phyloP scores from a whole-genome alignment of 2,329 filamentous ascomycete species.

The Chaetomiaceae sp. region DNA sequence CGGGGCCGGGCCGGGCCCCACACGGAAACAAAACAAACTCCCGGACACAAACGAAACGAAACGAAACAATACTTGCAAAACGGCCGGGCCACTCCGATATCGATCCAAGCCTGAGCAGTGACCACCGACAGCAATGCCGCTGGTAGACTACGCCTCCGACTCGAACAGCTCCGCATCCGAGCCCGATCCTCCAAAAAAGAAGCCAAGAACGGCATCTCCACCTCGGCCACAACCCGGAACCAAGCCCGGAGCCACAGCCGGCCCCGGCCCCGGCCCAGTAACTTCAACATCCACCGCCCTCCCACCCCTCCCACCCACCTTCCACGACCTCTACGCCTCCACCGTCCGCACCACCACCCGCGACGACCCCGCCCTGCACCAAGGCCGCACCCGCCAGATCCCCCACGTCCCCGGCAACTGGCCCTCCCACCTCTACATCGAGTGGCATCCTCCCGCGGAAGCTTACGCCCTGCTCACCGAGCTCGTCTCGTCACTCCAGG shows the following conservation, averaged over 20 bases:
- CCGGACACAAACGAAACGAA: background rate
- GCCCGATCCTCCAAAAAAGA: constrained; percentile 13
- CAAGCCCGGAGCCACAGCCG: background rate
- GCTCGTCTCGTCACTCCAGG: constrained; percentile 39
- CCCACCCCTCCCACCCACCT: constrained; percentile 72
- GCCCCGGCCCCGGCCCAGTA: background rate
- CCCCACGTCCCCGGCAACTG: constrained; percentile 87
- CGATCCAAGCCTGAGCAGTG: background rate
- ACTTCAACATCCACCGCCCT: constrained; percentile 34
- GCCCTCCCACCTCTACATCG: constrained; percentile 88
- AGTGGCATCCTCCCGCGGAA: constrained; percentile 61
- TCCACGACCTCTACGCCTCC: constrained; percentile 86
- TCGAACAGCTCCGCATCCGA: constrained; percentile 26
- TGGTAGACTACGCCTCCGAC: constrained; percentile 37
- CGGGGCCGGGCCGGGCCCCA: background rate
- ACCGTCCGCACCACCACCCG: constrained; percentile 69
- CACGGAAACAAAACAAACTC: background rate
- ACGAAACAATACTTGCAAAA: background rate
- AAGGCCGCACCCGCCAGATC: constrained; percentile 73
- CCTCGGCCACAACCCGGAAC: background rate
- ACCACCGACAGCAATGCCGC: constrained; percentile 27
- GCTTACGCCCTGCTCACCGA: constrained; percentile 45
- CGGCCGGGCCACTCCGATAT: too few species aligned
- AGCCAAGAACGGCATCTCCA: constrained; percentile 7
- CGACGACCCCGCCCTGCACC: constrained; percentile 82